phyloP scores from a whole-genome alignment of 2,329 filamentous ascomycete genomes.

The Calonectria honghensis region DNA sequence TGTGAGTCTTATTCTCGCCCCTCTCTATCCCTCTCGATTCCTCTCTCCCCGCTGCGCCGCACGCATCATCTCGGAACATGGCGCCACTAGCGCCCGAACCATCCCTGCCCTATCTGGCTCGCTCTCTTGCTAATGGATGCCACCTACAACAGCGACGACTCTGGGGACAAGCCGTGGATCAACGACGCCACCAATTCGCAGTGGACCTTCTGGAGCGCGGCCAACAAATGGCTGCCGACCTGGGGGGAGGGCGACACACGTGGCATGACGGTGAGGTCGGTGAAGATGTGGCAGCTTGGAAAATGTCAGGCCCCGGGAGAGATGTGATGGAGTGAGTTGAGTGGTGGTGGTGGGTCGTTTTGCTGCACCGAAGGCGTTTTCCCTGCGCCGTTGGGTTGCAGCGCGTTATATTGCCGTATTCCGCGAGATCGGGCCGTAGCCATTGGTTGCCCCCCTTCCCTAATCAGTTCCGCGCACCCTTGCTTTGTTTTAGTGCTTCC shows the following conservation, averaged over 20 bases:
- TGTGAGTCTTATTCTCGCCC: conserved; percentile 52
- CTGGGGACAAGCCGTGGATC: conserved; percentile 68
- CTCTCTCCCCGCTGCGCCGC: conserved; percentile 8
- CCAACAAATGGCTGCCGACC: conserved; percentile 66
- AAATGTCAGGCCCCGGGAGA: conserved; percentile 42
- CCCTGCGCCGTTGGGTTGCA: conserved; percentile 17
- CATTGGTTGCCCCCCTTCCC: not conserved
- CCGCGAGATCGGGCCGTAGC: conserved; percentile 12
- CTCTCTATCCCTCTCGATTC: too few relatives aligned
- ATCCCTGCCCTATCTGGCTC: too few relatives aligned
- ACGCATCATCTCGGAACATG: conserved; percentile 17
- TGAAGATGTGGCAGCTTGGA: conserved; percentile 67
- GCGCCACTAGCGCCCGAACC: not conserved
- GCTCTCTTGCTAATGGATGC: conserved; percentile 5
- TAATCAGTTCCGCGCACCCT: conserved; percentile 13
- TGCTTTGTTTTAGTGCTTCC: conserved; percentile 10
- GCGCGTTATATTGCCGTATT: not conserved
- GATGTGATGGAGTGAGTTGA: conserved; percentile 27
- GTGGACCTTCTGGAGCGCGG: conserved; percentile 65
- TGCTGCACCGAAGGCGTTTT: not conserved
- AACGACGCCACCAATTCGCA: conserved; percentile 63
- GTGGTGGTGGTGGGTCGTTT: not conserved
- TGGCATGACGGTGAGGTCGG: conserved; percentile 67
- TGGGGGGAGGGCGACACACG: conserved; percentile 65
- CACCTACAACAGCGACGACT: conserved; percentile 60